Base-by-base conservation (phyloP, 83 land plant species). In the Thuja plicata region DNA sequence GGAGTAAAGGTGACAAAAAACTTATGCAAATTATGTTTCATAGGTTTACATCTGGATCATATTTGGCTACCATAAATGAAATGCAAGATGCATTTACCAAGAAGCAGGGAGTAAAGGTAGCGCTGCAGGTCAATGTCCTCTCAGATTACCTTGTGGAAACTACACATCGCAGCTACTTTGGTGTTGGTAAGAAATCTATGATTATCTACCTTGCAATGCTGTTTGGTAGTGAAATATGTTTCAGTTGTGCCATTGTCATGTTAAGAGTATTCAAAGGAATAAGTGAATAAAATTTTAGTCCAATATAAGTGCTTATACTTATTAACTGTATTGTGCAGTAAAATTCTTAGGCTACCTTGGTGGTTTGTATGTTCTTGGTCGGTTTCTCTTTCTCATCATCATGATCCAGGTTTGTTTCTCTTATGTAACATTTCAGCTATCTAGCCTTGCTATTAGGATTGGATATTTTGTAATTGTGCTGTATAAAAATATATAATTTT, bases 51-150 rank as follows among this genome's bases (percentile, higher is more conserved):
- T 46, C 85, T 46, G 85, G 85, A 46, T 82, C 85, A 11, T 24
- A 82, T 19, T 15, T 46, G 34, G 35, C 10, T 13, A 46, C 12
- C 85, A 82, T 27, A 46, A 82, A n/a, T 45, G 54, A 82, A 46
- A 82, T 82, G 85, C 55, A 82, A 82, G 85, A 46, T 82, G 32
- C 85, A 43, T 82, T 82, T 82, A 35, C 85, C 24, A 82, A 82
- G 85, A 45, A 46, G 50, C 85, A 82, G 54, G 85, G 85, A 82
- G 85, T 82, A 83, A 83, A 83, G 85, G 52, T 83, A 30, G 85
- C 85, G 48, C 34, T 83, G 35, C 85, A 83, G 54, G 35, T 83
- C 55, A 83, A 83, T 27, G 85, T 83, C 48, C 85, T 83, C 15
- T 83, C 85, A 24, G 55, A 82, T 27, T 82, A 82, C 34, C 85